Conservation (phyloP, 352 stramenopile species). For the Globisporangium parvum region DNA sequence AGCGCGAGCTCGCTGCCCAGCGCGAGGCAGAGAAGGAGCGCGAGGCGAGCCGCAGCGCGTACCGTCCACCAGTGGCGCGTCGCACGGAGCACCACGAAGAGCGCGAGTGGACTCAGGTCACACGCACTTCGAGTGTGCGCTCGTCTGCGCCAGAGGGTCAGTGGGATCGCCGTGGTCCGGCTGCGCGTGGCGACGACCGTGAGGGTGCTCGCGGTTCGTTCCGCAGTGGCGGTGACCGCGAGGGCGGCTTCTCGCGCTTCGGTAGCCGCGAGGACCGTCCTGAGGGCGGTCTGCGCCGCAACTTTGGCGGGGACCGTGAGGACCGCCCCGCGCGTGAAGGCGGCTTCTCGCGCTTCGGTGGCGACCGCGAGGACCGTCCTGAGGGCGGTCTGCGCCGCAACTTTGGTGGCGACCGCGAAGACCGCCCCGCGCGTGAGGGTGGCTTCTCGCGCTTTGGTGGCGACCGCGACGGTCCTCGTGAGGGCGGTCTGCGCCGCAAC, state of each 20-base stretch:
- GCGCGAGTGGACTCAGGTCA: conserved; percentile 69
- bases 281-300: conserved; percentile 23
- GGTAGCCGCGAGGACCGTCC: conserved; percentile 20
- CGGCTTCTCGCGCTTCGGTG: conserved; percentile 17
- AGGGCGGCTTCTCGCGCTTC: conserved; percentile 22
- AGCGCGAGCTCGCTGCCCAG: conserved; percentile 19
- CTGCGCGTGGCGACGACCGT: conserved; percentile 25
- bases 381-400: neutral
- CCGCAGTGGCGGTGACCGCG: conserved; percentile 21
- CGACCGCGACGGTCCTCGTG: conserved; percentile 10
- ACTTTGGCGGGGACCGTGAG: conserved; percentile 24
- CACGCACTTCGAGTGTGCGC: conserved; percentile 20
- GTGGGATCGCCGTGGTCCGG: conserved; percentile 53
- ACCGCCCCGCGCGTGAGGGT: too few species aligned
- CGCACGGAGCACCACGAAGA: conserved; percentile 35
- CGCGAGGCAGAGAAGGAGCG: conserved; percentile 38
- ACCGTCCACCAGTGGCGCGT: conserved; percentile 20
- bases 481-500: conserved; percentile 23
- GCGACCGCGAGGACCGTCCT: conserved; percentile 15
- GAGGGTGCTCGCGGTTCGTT: conserved; percentile 16
- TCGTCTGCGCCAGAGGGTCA: conserved; percentile 40
- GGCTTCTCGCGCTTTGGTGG: too few species aligned
- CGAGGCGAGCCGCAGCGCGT: conserved; percentile 14
- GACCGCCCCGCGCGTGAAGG: conserved; percentile 11
- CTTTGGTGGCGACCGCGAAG: too few species aligned